Percentiles rank a stretch among this genome's conserved stretches.
phyloP scores from a whole-genome alignment of 2,329 filamentous ascomycete genomes.

The Colletotrichum tamarilloi region DNA sequence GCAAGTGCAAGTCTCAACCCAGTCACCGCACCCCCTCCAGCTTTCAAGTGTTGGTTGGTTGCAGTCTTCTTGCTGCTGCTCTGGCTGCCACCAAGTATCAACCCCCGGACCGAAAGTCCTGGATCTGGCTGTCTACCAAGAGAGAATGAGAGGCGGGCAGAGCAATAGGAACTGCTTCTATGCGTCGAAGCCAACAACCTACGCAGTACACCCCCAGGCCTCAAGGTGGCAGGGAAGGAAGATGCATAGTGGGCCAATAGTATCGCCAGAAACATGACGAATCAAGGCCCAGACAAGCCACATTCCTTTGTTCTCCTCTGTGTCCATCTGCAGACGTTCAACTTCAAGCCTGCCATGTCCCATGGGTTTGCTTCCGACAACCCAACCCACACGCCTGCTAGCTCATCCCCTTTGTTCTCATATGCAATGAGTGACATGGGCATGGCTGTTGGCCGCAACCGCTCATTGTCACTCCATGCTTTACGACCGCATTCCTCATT shows the following conservation, averaged over 20 bases:
- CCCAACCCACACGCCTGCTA: constrained; percentile 24
- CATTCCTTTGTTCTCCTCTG: constrained; percentile 30
- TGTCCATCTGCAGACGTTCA: constrained; percentile 23
- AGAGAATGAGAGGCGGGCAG: background rate
- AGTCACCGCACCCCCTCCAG: constrained; percentile 9
- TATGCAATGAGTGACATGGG: constrained; percentile 23
- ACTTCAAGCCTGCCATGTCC: background rate
- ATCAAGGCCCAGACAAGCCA: constrained; percentile 27
- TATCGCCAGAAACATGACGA: constrained; percentile 33
- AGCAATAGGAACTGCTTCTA: background rate
- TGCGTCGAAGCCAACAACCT: constrained; percentile 6
- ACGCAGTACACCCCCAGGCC: background rate
- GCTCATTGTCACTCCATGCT: constrained; percentile 29
- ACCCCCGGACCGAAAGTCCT: constrained; percentile 3
- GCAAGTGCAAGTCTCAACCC: background rate
- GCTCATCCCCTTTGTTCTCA: constrained; percentile 33
- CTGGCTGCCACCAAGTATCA: background rate
- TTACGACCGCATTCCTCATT: constrained; percentile 24
- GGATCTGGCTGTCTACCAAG: background rate
- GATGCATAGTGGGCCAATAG: constrained; percentile 6
- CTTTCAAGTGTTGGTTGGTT: constrained; percentile 1
- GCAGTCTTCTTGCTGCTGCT: background rate
- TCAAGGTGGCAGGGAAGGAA: background rate
- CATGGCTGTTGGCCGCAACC: constrained; percentile 33
- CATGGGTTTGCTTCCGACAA: constrained; percentile 23